Base-by-base conservation (phyloP, 306 rosid genomes). In the Betula pendula region DNA sequence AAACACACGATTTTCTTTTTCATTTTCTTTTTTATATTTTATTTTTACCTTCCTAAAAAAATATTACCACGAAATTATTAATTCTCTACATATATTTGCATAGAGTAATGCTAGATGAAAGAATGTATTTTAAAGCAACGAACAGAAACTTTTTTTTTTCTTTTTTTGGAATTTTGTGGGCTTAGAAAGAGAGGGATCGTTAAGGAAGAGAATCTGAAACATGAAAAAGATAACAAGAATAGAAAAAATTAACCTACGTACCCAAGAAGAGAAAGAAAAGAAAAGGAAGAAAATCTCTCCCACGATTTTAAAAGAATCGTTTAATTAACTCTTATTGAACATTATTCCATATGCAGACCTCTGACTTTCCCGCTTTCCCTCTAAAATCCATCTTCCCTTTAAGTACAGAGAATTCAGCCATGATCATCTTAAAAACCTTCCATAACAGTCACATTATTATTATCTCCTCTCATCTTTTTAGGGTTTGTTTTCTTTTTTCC, bases 351-450 rank as follows among this genome's bases (percentile, higher is more conserved):
- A 45, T 6, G 14, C 48, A 24, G 70, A 25, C 70, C 16, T 7
- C 44, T 59, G 44, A 74, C 70, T 43, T 59, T 56, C 51, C 69
- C 19, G 70, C 47, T 35, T 49, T 60, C 75, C 43, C 48, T 50
- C 81, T 78, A 75, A 15, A 60, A 16, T 59, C 38, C 5, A 0
- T 66, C 72, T 49, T 56, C 13, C 50, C 10, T 8, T 66, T 17
- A 66, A 38, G 31, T 66, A n/a, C n/a, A n/a, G 16, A 66, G 24
- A 66, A 66, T 33, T 66, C 70, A n/a, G 27, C 48, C 8, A 55
- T 2, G 13, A 27, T 14, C 40, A 27, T 27, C 67, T 66, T 19
- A 38, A 66, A 66, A 17, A 20, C 70, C 11, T 66, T 38, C 48
- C 25, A 38, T 16, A 11, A 35, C 16, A 17, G 45, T 35, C 2